A percentile compares a stretch with the other conserved stretches of the same genome.
These are phyloP conservation scores for Nakataea oryzae DNA, from an alignment of 2,329 filamentous ascomycete species.

Conservation along the genomic window DNA sequence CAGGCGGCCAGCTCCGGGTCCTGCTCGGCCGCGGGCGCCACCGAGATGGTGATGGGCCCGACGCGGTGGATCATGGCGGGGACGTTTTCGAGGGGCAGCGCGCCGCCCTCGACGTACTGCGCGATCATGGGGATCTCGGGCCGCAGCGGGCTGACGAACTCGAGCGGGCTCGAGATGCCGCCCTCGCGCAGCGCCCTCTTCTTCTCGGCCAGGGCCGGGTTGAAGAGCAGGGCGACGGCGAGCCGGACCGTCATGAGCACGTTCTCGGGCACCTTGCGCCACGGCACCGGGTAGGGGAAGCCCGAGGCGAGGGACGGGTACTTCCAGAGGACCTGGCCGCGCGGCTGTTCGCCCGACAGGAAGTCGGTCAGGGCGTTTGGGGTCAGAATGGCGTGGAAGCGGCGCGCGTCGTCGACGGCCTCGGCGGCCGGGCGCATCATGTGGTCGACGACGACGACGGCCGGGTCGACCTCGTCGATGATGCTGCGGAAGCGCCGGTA, in stretches of 20 bases:
- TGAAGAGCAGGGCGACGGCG: constrained; percentile 3
- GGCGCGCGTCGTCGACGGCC: constrained; percentile 6
- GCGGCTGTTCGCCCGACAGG: constrained; percentile 7
- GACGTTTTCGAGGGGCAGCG: constrained; percentile 12
- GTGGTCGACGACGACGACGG: constrained; percentile 11
- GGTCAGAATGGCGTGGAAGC: constrained; percentile 7
- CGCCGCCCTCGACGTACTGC: constrained; percentile 14
- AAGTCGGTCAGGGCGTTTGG: constrained; percentile 8
- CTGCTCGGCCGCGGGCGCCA: constrained; percentile 12
- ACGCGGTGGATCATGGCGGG: constrained; percentile 11
- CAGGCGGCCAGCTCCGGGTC: constrained; percentile 15
- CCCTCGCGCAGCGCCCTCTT: constrained; percentile 6
- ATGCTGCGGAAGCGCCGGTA: not conserved
- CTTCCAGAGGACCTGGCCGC: constrained; percentile 10
- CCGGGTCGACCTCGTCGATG: constrained; percentile 10
- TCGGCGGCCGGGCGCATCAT: constrained; percentile 10
- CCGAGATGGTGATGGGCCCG: constrained; percentile 13
- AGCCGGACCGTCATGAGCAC: constrained; percentile 6
- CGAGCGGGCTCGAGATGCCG: constrained; percentile 14
- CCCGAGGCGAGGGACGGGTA: constrained; percentile 11
- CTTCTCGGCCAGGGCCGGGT: constrained; percentile 4
- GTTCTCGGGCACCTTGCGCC: constrained; percentile 11
- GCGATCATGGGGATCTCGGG: constrained; percentile 15
- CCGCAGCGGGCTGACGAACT: constrained; percentile 9
- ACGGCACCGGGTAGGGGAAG: constrained; percentile 12